phyloP scores from a whole-genome alignment of 179 eudicot genomes.

The Spinacia oleracea region DNA sequence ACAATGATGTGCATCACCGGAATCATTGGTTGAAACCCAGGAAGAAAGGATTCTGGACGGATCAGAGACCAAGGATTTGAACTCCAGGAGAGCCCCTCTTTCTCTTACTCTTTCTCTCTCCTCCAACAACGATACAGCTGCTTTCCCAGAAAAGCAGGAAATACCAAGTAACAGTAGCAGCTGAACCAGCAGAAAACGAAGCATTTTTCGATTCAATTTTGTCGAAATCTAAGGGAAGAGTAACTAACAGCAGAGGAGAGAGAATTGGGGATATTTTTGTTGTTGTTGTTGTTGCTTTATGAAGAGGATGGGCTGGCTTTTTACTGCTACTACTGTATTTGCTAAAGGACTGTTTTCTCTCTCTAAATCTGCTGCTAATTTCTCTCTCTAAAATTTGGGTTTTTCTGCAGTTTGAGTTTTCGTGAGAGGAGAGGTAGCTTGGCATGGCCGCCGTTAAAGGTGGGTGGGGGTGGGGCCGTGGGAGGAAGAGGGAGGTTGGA shows the following conservation, averaged over 20 bases:
- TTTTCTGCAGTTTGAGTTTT: background rate
- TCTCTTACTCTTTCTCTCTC: slow-evolving; percentile 26
- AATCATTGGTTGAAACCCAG: slow-evolving; percentile 38
- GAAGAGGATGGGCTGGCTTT: background rate
- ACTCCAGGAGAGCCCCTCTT: slow-evolving; percentile 34
- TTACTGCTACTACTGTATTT: slow-evolving; percentile 7
- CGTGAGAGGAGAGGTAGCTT: slow-evolving; percentile 8
- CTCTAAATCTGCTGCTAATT: background rate
- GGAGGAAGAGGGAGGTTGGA: slow-evolving; percentile 25
- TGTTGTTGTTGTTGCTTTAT: background rate
- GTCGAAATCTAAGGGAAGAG: slow-evolving; percentile 5
- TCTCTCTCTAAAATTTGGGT: background rate
- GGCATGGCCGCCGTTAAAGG: slow-evolving; percentile 30
- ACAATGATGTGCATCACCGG: slow-evolving; percentile 38
- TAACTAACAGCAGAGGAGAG: background rate
- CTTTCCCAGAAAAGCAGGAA: background rate
- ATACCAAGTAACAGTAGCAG: slow-evolving; percentile 18
- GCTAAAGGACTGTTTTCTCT: slow-evolving; percentile 4
- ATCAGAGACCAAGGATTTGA: slow-evolving; percentile 58
- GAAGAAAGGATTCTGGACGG: slow-evolving; percentile 48
- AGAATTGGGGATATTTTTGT: background rate
- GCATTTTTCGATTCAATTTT: slow-evolving; percentile 11
- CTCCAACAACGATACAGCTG: background rate
- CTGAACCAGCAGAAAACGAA: slow-evolving; percentile 4
- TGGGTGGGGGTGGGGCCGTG: slow-evolving; percentile 26